Conservation (phyloP, 2,329 filamentous ascomycete species). For the Sporothrix humicola region DNA sequence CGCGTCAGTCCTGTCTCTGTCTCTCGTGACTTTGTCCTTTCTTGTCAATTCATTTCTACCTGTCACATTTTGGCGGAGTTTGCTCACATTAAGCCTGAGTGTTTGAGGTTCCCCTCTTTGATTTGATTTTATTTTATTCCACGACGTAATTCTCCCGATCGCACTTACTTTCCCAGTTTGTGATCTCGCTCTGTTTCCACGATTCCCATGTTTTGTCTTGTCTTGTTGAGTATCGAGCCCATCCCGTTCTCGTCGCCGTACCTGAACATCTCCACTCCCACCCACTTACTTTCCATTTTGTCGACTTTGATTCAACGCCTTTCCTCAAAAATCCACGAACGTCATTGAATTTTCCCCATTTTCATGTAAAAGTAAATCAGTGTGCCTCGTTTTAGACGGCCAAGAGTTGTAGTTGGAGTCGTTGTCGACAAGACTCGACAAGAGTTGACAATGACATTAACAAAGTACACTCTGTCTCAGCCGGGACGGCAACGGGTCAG, state of each 20-base stretch:
- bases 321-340: too few species aligned
- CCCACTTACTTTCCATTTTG: neutral
- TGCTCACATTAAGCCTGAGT: neutral
- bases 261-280: conserved; percentile 9
- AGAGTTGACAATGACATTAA: neutral
- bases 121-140: neutral
- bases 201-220: neutral
- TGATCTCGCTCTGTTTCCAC: neutral
- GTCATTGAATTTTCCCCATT: neutral
- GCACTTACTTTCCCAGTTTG: conserved; percentile 3
- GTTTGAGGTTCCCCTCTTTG: neutral
- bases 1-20: neutral
- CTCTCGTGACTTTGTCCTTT: too few species aligned
- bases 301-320: neutral
- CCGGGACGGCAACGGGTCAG: conserved; percentile 3
- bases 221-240: too few species aligned
- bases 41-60: neutral
- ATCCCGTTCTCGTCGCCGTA: neutral
- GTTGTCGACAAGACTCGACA: too few species aligned
- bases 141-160: neutral
- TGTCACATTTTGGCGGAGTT: neutral
- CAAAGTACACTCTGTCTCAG: neutral
- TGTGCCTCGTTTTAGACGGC: neutral
- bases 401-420: neutral
- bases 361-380: neutral